These are phyloP conservation scores for Samsoniella hepiali DNA, from an alignment of 2,329 filamentous ascomycete genomes.

Conservation along the genomic window DNA sequence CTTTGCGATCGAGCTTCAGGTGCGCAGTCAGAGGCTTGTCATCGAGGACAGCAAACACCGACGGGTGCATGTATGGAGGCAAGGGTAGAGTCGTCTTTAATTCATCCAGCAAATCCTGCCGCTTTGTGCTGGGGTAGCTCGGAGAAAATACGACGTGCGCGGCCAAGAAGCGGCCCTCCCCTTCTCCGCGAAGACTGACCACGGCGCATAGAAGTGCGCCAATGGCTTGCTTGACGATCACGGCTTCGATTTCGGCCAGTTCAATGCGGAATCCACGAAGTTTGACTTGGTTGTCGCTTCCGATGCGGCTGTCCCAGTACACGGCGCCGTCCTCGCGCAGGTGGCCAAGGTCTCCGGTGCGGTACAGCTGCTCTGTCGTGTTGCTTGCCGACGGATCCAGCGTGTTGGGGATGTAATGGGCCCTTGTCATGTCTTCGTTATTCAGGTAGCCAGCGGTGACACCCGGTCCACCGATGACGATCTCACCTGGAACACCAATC, in stretches of 20 bases:
- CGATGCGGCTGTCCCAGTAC: background rate
- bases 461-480: background rate
- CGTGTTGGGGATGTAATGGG: too few species aligned
- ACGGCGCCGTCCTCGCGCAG: background rate
- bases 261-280: background rate
- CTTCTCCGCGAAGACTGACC: background rate
- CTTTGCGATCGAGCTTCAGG: too few species aligned
- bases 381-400: too few species aligned
- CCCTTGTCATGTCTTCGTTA: background rate
- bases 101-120: too few species aligned
- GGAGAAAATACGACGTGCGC: background rate
- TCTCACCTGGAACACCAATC: background rate
- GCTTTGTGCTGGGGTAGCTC: background rate
- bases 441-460: conserved; percentile 4
- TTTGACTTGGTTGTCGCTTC: background rate
- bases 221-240: background rate
- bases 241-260: background rate
- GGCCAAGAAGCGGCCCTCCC: background rate
- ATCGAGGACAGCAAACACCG: too few species aligned
- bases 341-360: background rate
- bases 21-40: too few species aligned
- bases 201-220: background rate
- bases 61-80: too few species aligned
- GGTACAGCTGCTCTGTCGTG: background rate
- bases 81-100: background rate